Base-by-base conservation (phyloP, 495 filamentous ascomycete genomes). In the Lophiotrema nucula region DNA sequence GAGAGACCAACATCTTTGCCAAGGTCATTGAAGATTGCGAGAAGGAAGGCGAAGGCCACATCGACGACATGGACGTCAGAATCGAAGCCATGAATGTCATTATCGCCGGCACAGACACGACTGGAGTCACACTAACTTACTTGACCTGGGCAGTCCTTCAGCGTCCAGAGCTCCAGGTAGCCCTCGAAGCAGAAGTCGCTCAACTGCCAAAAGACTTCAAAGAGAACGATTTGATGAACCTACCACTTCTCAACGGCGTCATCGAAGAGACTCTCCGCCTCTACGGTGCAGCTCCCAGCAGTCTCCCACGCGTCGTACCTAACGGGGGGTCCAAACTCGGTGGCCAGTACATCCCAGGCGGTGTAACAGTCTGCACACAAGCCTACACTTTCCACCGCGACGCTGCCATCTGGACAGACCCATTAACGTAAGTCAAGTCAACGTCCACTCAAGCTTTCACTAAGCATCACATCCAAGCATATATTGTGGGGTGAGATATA, bases 371-470 rank as follows among this genome's bases (percentile, higher is more conserved):
- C 0, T 62, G 59, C 15, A 68, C 70, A 5, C 70, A 75, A 66
- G 62, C 72, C 21, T 79, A 70, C 47, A 75, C 67, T 44, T 51
- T 78, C 48, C 74, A 78, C 42, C 65, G 73, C 25, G 68, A 73
- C 55, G 47, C 66, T 1, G 33, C 26, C 0, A 61, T 74, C 4
- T 78, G 68, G 41, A 49, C 65, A 1, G 59, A 75, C 23, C 72
- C 75, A 13, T 43, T 69, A 11, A 41, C 4, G 55, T 65, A 45
- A 43, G 55, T 42, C 21, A 2, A 5, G 4, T 18, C 33, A 22
- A 38, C 22, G 18, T 24, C 2, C 33, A 2, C 10, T 37, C 28
- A 27, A 12, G 12, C 51, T 15, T 43, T 27, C n/a, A n/a, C n/a
- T n/a, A n/a, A n/a, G n/a, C n/a, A n/a, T n/a, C n/a, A n/a, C n/a